Percentiles rank a stretch among this genome's conserved stretches.
phyloP scores from a whole-genome alignment of 352 stramenopile species.

The Phytopythium helicoides region DNA sequence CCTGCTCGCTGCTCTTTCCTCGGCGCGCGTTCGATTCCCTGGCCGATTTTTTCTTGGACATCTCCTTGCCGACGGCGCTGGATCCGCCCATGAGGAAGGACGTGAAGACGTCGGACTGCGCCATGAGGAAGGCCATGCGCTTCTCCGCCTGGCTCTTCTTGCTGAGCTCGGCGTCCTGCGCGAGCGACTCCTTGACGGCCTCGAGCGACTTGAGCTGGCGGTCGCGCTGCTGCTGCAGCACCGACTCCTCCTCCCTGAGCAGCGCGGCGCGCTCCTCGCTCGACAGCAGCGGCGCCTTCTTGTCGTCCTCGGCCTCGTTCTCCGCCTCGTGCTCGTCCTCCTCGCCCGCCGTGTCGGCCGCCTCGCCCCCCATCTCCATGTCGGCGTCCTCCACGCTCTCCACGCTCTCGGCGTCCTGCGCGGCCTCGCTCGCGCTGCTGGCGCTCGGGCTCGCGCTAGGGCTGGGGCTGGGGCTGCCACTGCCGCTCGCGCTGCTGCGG shows the following conservation, averaged over 20 bases:
- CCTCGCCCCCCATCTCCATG: conserved; percentile 10
- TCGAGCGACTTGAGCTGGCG: conserved; percentile 73
- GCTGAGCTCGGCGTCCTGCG: conserved; percentile 46
- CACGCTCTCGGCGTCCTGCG: conserved; percentile 26
- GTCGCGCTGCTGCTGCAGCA: conserved; percentile 75
- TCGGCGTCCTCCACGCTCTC: conserved; percentile 31
- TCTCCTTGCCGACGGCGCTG: conserved; percentile 73
- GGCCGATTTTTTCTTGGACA: conserved; percentile 46
- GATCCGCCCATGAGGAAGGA: conserved; percentile 85
- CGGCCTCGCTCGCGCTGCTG: conserved; percentile 8
- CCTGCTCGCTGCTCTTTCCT: conserved; percentile 64
- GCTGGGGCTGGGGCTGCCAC: conserved; percentile 24
- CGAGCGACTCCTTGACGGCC: conserved; percentile 58
- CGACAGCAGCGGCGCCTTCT: conserved; percentile 42
- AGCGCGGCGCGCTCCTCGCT: conserved; percentile 58
- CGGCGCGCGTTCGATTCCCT: conserved; percentile 51
- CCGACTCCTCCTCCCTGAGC: conserved; percentile 60
- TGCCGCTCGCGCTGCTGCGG: conserved; percentile 25
- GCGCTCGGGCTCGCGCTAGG: conserved; percentile 11
- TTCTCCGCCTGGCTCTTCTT: conserved; percentile 55
- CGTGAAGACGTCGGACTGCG: conserved; percentile 87
- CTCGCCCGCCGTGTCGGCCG: conserved; percentile 9
- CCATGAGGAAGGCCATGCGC: conserved; percentile 89
- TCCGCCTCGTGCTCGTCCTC: conserved; percentile 11
- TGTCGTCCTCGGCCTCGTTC: conserved; percentile 16